Base-by-base conservation (phyloP, 345 rosid species). In the Turnera subulata region DNA sequence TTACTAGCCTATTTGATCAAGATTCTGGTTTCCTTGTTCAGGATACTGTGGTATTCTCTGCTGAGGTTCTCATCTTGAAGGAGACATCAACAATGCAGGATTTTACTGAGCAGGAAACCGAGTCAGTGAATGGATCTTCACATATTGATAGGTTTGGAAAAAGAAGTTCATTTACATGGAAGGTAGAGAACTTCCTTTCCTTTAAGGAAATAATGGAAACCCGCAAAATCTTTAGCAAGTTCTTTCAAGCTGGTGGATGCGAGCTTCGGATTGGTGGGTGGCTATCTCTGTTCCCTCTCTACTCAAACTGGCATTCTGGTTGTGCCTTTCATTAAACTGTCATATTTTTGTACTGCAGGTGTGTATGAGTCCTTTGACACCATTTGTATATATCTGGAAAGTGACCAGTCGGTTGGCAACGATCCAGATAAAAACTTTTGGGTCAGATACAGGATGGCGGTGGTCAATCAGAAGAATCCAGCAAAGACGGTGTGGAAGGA, bases 171-270 rank as follows among this genome's bases (percentile, higher is more conserved):
- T 94, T 90, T 76, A 87, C 95, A 3, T 94, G 99, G 99, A 94
- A 84, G 78, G 99, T 94, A 78, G 99, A 94, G 70, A 94, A 94
- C 79, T 90, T 94, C 66, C 68, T 87, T 79, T 85, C 96, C 64
- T 94, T 94, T 77, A 94, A 90, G 63, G 97, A 94, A 63, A 94
- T 94, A 64, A 94, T 94, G 97, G 99, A 94, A 82, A 94, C 90
- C 35, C 80, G 99, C 63, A 94, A 94, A 70, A 90, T 94, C 56
- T 94, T 94, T 78, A 94, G 99, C 91, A 88, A 85, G 63, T 94
- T 94, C 76, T 94, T 94, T 67, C 93, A 90, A 82, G 97, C 96
- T 65, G 99, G 97, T 50, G 97, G 97, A 69, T 94, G 99, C 56
- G 97, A 94, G 83, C 99, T 94, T 64, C 95, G 99, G 54, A 94